phyloP scores from a whole-genome alignment of 2,329 filamentous ascomycete species.

The Alternaria infectoria region DNA sequence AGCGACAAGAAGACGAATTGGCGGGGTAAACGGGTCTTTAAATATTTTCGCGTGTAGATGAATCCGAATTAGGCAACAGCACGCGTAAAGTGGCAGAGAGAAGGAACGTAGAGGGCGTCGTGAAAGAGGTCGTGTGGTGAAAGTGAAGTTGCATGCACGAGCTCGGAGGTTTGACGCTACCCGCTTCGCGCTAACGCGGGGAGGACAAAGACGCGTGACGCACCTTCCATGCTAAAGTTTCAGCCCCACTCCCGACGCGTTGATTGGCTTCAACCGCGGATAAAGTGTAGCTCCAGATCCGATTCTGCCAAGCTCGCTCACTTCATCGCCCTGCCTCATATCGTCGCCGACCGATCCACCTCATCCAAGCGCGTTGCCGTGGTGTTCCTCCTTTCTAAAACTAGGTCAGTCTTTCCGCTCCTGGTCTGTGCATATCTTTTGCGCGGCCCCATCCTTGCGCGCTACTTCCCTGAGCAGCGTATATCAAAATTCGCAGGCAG shows the following conservation, averaged over 20 bases:
- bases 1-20: constrained; percentile 15
- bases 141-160: constrained; percentile 24
- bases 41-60: background rate
- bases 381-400: constrained; percentile 27
- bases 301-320: constrained; percentile 23
- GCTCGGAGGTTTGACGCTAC: constrained; percentile 25
- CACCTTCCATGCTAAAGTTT: constrained; percentile 15
- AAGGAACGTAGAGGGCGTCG: constrained; percentile 18
- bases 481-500: constrained; percentile 26
- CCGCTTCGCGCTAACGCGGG: constrained; percentile 23
- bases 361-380: constrained; percentile 39
- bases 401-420: constrained; percentile 22
- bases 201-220: constrained; percentile 26
- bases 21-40: constrained; percentile 1
- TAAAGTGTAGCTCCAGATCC: constrained; percentile 19
- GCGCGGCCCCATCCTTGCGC: constrained; percentile 17
- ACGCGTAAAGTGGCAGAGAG: constrained; percentile 19
- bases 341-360: constrained; percentile 30
- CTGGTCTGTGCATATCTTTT: constrained; percentile 30
- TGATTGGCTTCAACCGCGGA: constrained; percentile 33
- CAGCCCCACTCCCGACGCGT: constrained; percentile 18
- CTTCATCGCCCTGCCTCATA: constrained; percentile 33
- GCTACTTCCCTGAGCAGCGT: constrained; percentile 10
- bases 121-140: constrained; percentile 19
- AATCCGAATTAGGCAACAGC: constrained; percentile 19